phyloP scores from a whole-genome alignment of 805 yeast genomes.

The Ogataea glucozyma region DNA sequence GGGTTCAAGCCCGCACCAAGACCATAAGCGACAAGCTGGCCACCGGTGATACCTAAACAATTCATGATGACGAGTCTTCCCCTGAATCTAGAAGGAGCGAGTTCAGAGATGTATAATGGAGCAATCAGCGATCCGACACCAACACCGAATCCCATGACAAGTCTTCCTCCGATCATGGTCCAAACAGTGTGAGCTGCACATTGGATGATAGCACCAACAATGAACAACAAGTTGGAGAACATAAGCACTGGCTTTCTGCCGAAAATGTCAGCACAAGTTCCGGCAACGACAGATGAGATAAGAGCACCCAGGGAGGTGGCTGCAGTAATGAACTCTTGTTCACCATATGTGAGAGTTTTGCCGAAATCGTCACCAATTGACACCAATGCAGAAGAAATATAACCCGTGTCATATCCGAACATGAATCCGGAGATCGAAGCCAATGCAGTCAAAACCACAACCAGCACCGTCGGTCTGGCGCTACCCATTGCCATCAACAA shows the following conservation, averaged over 20 bases:
- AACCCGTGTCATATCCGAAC: constrained; percentile 98
- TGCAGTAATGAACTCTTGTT: constrained; percentile 87
- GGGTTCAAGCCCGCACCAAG: constrained; percentile 83
- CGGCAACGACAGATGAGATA: constrained; percentile 76
- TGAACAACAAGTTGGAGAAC: constrained; percentile 77
- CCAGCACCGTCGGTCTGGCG: constrained; percentile 60
- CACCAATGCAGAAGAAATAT: constrained; percentile 90
- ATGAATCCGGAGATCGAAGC: constrained; percentile 93
- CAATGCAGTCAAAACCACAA: constrained; percentile 66
- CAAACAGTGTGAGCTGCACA: constrained; percentile 78
- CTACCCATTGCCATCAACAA: constrained; percentile 35
- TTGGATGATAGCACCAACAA: constrained; percentile 84
- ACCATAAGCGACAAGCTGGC: constrained; percentile 92
- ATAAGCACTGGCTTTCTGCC: constrained; percentile 87
- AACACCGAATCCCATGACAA: constrained; percentile 94
- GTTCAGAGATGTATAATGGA: constrained; percentile 89
- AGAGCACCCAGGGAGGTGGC: constrained; percentile 95
- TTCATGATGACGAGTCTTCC: constrained; percentile 89
- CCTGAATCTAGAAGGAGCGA: constrained; percentile 89
- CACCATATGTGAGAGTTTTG: constrained; percentile 63
- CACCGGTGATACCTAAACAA: constrained; percentile 89
- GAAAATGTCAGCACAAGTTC: constrained; percentile 73
- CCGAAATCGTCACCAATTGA: constrained; percentile 78
- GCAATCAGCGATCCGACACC: constrained; percentile 93
- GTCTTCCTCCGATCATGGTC: constrained; percentile 91